Percentiles rank a stretch among this genome's conserved stretches.
Conservation (phyloP, 2,329 filamentous ascomycete species). For the Fusarium dimerum region DNA sequence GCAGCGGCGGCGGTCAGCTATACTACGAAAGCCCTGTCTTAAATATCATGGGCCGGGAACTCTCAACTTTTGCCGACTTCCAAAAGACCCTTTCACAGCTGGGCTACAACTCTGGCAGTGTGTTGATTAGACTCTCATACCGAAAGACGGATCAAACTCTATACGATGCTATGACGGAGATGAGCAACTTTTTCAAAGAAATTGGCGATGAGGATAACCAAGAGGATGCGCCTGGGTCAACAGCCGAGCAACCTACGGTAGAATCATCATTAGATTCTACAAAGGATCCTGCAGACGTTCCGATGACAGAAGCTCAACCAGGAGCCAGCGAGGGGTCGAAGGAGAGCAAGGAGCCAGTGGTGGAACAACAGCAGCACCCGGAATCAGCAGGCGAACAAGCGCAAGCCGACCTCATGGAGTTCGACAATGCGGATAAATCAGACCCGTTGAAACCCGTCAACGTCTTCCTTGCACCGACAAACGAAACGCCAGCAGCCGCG, state of each 20-base stretch:
- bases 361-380: constrained; percentile 6
- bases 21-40: constrained; percentile 87
- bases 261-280: constrained; percentile 7
- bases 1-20: constrained; percentile 68
- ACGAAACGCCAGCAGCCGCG: constrained; percentile 75
- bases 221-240: constrained; percentile 3
- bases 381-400: constrained; percentile 19
- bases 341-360: constrained; percentile 2
- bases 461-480: constrained; percentile 77
- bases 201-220: constrained; percentile 35
- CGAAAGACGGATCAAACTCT: constrained; percentile 74
- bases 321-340: constrained; percentile 3
- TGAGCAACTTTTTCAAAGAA: constrained; percentile 71
- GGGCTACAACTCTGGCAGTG: constrained; percentile 82
- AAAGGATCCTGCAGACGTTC: constrained; percentile 18
- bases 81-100: constrained; percentile 88
- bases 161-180: constrained; percentile 82
- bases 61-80: constrained; percentile 76
- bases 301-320: constrained; percentile 23
- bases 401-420: constrained; percentile 19
- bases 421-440: constrained; percentile 17
- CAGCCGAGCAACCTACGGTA: constrained; percentile 8
- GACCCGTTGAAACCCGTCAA: constrained; percentile 56
- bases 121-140: constrained; percentile 77
- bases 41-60: constrained; percentile 78